Base-by-base conservation (phyloP, 768 basidiomycete genomes). In the Tricholoma saponaceum region DNA sequence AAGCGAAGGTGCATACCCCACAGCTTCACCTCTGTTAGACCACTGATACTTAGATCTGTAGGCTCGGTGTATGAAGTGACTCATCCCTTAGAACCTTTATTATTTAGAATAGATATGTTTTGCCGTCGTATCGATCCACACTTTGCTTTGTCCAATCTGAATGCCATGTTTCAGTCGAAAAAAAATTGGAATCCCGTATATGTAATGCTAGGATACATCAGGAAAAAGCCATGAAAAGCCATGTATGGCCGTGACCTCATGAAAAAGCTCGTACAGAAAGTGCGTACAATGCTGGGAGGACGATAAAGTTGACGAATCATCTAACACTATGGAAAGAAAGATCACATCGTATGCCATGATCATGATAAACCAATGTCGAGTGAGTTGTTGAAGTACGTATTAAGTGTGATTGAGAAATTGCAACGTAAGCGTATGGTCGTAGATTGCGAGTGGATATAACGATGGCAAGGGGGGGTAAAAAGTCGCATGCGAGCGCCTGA, bases 1-100 rank as follows among this genome's bases (percentile, higher is more conserved):
- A 94, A 92, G 76, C 82, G 87, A 70, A 87, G 78, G 92, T 88
- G 55, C 60, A 83, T 71, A 59, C 44, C 44, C 47, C 51, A 30
- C 25, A 43, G 25, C 55, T 49, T 54, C 30, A 37, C 43, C 23
- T 46, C 33, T 41, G 53, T 46, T 60, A 32, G 23, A 55, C 55
- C 62, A 52, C 65, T 62, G 26, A 52, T 26, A 46, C 26, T 60
- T 13, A 13, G n/a, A 52, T 30, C 46, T 35, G 35, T 67, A 43
- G 86, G 71, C 79, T 88, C 65, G 86, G 85, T 65, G 83, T 86
- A 72, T 83, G 78, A 73, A 70, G 61, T 67, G 52, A 60, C 62
- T 62, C 33, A 39, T 58, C 46, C 30, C 39, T 51, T 58, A 32
- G 23, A 57, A 58, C 23, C 46, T 37, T 32, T 26, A 16, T 20